Base-by-base conservation (phyloP, 768 basidiomycete genomes). In the Hydnum rufescens region DNA sequence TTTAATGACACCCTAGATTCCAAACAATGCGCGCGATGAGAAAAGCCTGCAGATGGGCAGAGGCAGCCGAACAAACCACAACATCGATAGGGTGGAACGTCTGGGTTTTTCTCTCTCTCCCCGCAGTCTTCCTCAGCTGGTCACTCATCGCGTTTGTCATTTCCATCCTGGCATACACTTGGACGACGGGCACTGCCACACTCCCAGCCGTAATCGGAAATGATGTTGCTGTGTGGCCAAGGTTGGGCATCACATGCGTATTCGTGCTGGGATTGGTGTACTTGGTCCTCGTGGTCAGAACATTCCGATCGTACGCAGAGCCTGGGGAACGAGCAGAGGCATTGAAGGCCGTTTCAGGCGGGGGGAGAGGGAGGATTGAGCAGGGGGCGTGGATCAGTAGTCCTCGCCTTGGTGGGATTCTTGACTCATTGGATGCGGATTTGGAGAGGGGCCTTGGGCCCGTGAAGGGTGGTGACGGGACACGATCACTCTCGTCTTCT, bases 71-170 rank as follows among this genome's bases (percentile, higher is more conserved):
- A 31, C 22, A 29, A 36, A 43, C 53, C 16, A 51, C 49, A 29
- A 42, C 54, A 13, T 42, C 39, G 25, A 55, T 55, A 16, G 22
- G 54, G n/a, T 57, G 56, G 56, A 57, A 57, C 29, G 54, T 57
- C 18, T 57, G 56, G 56, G 54, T 57, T 28, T 57, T 57, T 42
- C 51, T 57, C 28, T 42, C 44, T 25, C 29, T 57, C 3, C 56
- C 56, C 18, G 49, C 54, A 19, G 54, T 57, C 32, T 55, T 44
- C 25, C 51, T 57, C 2, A 51, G 53, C 23, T 57, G 53, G 42
- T 43, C 56, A 16, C 29, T 57, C 25, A 32, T 55, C n/a, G 46
- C 46, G 36, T 55, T 55, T 29, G 46, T 30, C 54, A 53, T 55
- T n/a, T 25, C 54, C 4, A 42, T 55, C n/a, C 34, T 55, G 51